Evolutionary conservation across 768 basidiomycete genomes (phyloP).

Genomic region (Auriscalpium vulgare): DNA sequence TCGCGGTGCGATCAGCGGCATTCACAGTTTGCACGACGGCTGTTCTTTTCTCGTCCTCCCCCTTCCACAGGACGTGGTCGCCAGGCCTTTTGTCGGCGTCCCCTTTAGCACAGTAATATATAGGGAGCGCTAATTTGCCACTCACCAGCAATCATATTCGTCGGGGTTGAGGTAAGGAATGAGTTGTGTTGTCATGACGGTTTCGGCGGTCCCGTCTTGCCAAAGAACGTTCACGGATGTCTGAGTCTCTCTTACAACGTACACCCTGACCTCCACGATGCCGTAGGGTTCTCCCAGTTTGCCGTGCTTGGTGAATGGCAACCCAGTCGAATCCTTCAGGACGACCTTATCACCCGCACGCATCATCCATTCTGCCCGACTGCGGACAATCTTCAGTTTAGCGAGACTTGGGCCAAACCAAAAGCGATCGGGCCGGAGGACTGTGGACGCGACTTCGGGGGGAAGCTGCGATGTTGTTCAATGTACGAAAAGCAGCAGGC

Average conservation of each 20-base stretch:
- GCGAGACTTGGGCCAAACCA: constrained; percentile 63
- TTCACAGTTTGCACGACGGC: constrained; percentile 78
- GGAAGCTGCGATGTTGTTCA: constrained; percentile 43
- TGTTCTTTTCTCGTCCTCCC: constrained; percentile 55
- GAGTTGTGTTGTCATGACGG: constrained; percentile 49
- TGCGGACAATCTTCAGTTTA: constrained; percentile 56
- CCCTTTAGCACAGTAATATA: neutral
- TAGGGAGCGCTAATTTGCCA: neutral
- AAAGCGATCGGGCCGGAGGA: constrained; percentile 63
- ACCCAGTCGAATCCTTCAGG: constrained; percentile 40
- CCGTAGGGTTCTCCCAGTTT: constrained; percentile 36
- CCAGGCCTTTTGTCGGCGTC: constrained; percentile 60
- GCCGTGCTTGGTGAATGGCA: constrained; percentile 57
- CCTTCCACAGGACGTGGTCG: constrained; percentile 81
- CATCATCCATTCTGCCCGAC: constrained; percentile 53
- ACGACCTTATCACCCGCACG: constrained; percentile 67
- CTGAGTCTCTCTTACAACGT: constrained; percentile 61
- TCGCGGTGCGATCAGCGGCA: constrained; percentile 61
- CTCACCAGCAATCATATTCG: constrained; percentile 87
- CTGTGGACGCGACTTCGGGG: constrained; percentile 40
- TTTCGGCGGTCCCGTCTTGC: constrained; percentile 77
- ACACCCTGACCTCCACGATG: constrained; percentile 44
- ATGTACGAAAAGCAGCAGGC: neutral
- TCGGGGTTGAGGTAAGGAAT: constrained; percentile 84
- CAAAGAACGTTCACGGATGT: constrained; percentile 72